Conservation (phyloP, 192 early-diverging fungal species). For the Coemansia sp. region DNA sequence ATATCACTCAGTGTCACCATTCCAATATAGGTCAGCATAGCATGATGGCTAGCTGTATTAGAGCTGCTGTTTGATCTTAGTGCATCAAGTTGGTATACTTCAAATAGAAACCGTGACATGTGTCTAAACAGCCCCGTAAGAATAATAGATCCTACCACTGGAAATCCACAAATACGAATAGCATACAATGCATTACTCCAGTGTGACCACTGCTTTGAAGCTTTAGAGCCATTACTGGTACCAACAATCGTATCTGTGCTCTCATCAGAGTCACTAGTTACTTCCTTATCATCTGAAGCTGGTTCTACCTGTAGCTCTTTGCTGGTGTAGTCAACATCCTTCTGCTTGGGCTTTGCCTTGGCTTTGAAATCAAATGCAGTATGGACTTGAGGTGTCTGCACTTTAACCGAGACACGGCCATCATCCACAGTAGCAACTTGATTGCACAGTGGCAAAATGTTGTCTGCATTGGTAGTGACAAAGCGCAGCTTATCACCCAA, state of each 20-base stretch:
- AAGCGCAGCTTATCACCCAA: constrained; percentile 60
- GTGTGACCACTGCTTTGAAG: background rate
- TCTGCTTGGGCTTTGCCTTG: constrained; percentile 23
- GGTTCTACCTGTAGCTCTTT: background rate
- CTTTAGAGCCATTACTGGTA: background rate
- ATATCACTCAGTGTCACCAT: background rate
- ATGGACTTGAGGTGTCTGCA: constrained; percentile 41
- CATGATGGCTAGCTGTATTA: too few relatives aligned
- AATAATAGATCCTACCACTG: background rate
- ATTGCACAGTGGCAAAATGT: constrained; percentile 25
- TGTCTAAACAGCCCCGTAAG: too few relatives aligned
- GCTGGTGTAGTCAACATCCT: background rate
- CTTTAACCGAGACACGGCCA: constrained; percentile 33
- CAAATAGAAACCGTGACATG: too few relatives aligned
- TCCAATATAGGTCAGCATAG: background rate
- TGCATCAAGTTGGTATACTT: too few relatives aligned
- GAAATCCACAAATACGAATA: constrained; percentile 15
- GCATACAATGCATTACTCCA: constrained; percentile 62
- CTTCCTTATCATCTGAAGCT: background rate
- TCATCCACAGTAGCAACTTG: constrained; percentile 31
- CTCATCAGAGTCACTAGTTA: background rate
- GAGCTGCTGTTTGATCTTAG: too few relatives aligned
- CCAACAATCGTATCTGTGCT: background rate
- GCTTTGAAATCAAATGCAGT: constrained; percentile 10
- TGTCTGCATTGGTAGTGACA: constrained; percentile 51